Base-by-base conservation (phyloP, 345 rosid species). In the Pistacia vera region DNA sequence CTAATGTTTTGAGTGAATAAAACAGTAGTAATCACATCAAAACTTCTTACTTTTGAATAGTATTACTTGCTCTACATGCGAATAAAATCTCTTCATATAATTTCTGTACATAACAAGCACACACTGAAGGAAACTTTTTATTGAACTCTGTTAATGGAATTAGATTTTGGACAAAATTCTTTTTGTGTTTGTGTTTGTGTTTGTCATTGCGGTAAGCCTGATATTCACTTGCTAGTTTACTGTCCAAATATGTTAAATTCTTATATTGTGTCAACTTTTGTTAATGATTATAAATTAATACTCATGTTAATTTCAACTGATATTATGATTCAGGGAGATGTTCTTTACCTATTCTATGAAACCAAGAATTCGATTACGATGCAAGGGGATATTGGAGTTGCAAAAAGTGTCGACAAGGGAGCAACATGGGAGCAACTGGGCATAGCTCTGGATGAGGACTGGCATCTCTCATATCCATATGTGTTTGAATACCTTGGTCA, bases 321-420 rank as follows among this genome's bases (percentile, higher is more conserved):
- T 63, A 18, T 54, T 38, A 58, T 71, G 59, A 62, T 73, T 56
- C 91, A 96, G 99, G 95, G 90, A 33, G 90, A 90, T 73, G 82
- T 77, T 5, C 78, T 93, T 59, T 96, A 90, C 74, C 81, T 96
- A 55, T 96, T 96, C 82, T 92, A 82, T 38, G 98, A 96, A 68
- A 94, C 92, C 55, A 96, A 93, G 79, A 89, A 89, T 79, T 88
- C 97, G 2, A 77, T 87, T 57, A 94, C 98, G 35, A 64, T 85
- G 89, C 97, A 96, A 87, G 99, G 99, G 48, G 99, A 96, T 77
- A 96, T 96, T 74, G 99, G 90, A 69, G 97, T 91, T 54, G 93
- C 99, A 35, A 84, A 83, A 71, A 96, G 99, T 81, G 67, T 73
- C 1, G 97, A 96, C 58, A 87, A 88, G 63, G 97, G 99, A 79